Percentiles rank a stretch among this genome's conserved stretches.
phyloP scores from a whole-genome alignment of 768 basidiomycete genomes.

The Rhizopogon sp. region DNA sequence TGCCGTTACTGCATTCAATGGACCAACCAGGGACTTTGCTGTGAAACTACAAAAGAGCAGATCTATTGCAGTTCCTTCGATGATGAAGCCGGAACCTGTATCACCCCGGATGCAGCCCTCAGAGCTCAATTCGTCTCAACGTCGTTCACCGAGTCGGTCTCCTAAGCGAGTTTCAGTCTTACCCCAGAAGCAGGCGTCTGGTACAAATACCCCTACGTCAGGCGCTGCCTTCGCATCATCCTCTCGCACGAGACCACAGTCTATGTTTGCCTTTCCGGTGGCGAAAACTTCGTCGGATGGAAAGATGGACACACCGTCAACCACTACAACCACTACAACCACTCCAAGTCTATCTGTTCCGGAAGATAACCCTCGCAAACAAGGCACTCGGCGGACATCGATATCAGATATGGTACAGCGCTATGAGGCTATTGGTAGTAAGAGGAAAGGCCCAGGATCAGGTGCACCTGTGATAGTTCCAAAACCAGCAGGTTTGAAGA shows the following conservation, averaged over 20 bases:
- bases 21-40: conserved; percentile 9
- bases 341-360: conserved; percentile 42
- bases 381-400: conserved; percentile 55
- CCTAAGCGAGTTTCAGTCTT: conserved; percentile 22
- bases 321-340: conserved; percentile 24
- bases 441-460: conserved; percentile 25
- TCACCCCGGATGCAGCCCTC: conserved; percentile 20
- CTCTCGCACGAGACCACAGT: conserved; percentile 66
- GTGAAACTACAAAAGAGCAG: conserved; percentile 16
- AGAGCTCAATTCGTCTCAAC: conserved; percentile 3
- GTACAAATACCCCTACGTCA: conserved; percentile 16
- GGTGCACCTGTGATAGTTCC: conserved; percentile 23
- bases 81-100: conserved; percentile 14
- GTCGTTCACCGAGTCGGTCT: conserved; percentile 24
- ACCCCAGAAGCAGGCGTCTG: conserved; percentile 28
- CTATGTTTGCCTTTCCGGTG: conserved; percentile 69
- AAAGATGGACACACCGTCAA: conserved; percentile 22
- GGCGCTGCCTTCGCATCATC: conserved; percentile 24
- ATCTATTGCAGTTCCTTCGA: conserved; percentile 12
- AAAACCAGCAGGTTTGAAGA: conserved; percentile 26
- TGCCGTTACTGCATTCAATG: conserved; percentile 12
- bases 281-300: conserved; percentile 37
- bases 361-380: conserved; percentile 37
- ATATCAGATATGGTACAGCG: conserved; percentile 85
- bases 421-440: conserved; percentile 63